Conservation (phyloP, 805 yeast genomes). For the Schwanniomyces pseudopolymorphus region DNA sequence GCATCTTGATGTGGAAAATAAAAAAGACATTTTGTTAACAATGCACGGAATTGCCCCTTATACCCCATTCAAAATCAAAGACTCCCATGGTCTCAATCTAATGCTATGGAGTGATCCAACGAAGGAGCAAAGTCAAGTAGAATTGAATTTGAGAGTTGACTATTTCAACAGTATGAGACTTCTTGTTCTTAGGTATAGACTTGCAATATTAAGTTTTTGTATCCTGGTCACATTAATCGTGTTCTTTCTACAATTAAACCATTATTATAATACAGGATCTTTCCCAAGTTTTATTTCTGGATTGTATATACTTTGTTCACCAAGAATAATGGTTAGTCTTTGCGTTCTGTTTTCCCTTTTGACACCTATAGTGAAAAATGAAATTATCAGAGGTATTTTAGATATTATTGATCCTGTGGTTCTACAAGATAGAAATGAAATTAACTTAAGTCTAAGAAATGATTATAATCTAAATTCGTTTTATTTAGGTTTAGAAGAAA, state of each 20-base stretch:
- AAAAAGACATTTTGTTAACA: slow-evolving; percentile 21
- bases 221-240: slow-evolving; percentile 55
- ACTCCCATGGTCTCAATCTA: slow-evolving; percentile 31
- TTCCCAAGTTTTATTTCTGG: slow-evolving; percentile 37
- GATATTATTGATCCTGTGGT: slow-evolving; percentile 55
- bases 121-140: slow-evolving; percentile 31
- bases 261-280: slow-evolving; percentile 32
- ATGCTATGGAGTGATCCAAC: slow-evolving; percentile 50
- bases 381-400: slow-evolving; percentile 36
- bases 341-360: slow-evolving; percentile 29
- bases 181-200: slow-evolving; percentile 73
- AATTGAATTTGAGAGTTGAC: slow-evolving; percentile 49
- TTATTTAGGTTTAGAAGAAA: slow-evolving; percentile 66
- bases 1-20: slow-evolving; percentile 54
- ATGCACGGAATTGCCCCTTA: slow-evolving; percentile 71
- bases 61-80: slow-evolving; percentile 50
- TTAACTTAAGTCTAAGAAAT: slow-evolving; percentile 34
- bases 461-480: slow-evolving; percentile 51
- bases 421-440: slow-evolving; percentile 44
- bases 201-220: slow-evolving; percentile 71
- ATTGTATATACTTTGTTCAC: slow-evolving; percentile 26
- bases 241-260: slow-evolving; percentile 53
- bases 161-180: slow-evolving; percentile 61
- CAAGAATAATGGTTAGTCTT: slow-evolving; percentile 20
- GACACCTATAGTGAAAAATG: slow-evolving; percentile 36